phyloP scores from a whole-genome alignment of 2,329 filamentous ascomycete species.

The Thermochaetoides dissita region DNA sequence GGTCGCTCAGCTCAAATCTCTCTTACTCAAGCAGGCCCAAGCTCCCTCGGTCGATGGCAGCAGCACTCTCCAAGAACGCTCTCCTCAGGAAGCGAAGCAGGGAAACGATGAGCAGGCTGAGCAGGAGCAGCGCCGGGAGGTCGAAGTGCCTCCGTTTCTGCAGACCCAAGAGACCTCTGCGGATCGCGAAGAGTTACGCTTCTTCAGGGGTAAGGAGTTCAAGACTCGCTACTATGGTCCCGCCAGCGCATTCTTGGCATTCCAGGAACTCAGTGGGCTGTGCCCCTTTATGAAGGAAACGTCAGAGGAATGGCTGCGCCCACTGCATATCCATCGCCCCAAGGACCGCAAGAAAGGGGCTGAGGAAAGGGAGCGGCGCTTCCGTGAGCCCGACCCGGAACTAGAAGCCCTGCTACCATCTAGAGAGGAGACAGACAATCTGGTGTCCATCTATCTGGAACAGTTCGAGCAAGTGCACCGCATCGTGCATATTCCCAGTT shows the following conservation, averaged over 20 bases:
- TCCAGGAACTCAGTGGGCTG: constrained; percentile 43
- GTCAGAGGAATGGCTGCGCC: constrained; percentile 45
- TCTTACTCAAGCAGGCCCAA: constrained; percentile 29
- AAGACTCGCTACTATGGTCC: constrained; percentile 47
- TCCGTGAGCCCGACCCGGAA: constrained; percentile 31
- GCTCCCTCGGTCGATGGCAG: constrained; percentile 31
- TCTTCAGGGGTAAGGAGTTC: constrained; percentile 45
- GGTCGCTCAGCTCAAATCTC: constrained; percentile 40
- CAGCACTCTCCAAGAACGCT: constrained; percentile 26
- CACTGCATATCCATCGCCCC: constrained; percentile 38
- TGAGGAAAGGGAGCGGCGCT: constrained; percentile 37
- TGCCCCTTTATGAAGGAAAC: constrained; percentile 50
- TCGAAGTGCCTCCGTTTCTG: constrained; percentile 20
- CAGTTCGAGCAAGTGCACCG: constrained; percentile 26
- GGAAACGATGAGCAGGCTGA: constrained; percentile 8
- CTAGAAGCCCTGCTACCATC: constrained; percentile 33
- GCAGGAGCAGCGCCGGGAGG: constrained; percentile 10
- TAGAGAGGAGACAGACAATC: constrained; percentile 20
- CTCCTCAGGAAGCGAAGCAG: constrained; percentile 11
- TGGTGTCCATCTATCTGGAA: constrained; percentile 24
- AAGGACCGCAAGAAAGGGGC: constrained; percentile 42
- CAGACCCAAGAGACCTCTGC: constrained; percentile 21
- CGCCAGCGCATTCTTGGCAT: constrained; percentile 46
- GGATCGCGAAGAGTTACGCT: constrained; percentile 40
- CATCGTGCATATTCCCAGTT: constrained; percentile 45